phyloP scores from a whole-genome alignment of 2,329 filamentous ascomycete genomes.

The Daldinia sp. region DNA sequence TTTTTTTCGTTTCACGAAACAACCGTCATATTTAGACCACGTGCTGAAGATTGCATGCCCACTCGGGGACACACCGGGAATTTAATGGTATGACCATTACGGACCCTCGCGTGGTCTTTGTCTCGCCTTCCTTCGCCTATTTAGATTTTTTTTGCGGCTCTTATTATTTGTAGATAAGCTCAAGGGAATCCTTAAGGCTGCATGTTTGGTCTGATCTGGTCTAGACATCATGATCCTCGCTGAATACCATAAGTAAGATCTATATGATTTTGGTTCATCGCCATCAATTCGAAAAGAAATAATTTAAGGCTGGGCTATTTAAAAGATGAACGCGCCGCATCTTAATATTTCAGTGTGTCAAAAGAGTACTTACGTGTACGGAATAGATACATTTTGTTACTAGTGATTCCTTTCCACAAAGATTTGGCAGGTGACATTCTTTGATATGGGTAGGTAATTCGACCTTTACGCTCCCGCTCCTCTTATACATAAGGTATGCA shows the following conservation, averaged over 20 bases:
- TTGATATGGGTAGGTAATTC: neutral
- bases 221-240: constrained; percentile 17
- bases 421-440: constrained; percentile 26
- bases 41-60: constrained; percentile 29
- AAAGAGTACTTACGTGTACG: constrained; percentile 17
- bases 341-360: constrained; percentile 4
- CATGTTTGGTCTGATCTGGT: constrained; percentile 16
- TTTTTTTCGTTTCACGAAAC: constrained; percentile 35
- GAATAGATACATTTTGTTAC: constrained; percentile 15
- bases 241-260: constrained; percentile 23
- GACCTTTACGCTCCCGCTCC: neutral
- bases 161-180: constrained; percentile 7
- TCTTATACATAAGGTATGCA: neutral
- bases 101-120: constrained; percentile 26
- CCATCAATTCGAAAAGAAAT: constrained; percentile 10
- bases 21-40: constrained; percentile 29
- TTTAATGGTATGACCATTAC: constrained; percentile 17
- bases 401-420: neutral
- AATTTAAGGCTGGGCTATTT: constrained; percentile 19
- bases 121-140: constrained; percentile 17
- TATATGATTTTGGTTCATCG: constrained; percentile 30
- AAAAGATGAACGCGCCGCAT: constrained; percentile 3
- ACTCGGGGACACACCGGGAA: constrained; percentile 16
- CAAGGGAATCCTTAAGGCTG: constrained; percentile 1
- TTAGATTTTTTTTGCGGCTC: constrained; percentile 33